A percentile compares a stretch with the other conserved stretches of the same genome.
Conservation (phyloP, 2,329 filamentous ascomycete species). For the Venturia oleaginea region DNA sequence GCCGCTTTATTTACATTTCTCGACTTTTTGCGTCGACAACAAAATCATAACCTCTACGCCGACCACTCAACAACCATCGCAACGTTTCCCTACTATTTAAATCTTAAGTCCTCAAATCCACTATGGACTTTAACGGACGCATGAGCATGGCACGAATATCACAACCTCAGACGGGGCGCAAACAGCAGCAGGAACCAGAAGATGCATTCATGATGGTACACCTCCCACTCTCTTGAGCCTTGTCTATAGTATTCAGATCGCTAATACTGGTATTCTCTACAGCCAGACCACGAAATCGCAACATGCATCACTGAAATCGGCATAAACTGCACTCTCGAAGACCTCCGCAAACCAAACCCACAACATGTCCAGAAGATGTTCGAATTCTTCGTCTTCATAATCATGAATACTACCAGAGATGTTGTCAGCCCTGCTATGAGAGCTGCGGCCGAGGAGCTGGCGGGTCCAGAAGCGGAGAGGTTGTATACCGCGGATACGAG, state of each 20-base stretch:
- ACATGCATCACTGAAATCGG: constrained; percentile 97
- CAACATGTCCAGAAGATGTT: constrained; percentile 95
- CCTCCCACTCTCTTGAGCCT: background rate
- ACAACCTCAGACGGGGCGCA: constrained; percentile 31
- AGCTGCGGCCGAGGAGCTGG: constrained; percentile 80
- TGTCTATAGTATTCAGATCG: background rate
- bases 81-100: background rate
- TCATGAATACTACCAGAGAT: constrained; percentile 88
- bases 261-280: constrained; percentile 12
- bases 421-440: constrained; percentile 93
- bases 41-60: background rate
- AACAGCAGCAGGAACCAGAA: constrained; percentile 29
- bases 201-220: constrained; percentile 45
- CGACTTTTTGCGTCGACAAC: background rate
- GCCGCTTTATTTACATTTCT: background rate
- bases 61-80: background rate
- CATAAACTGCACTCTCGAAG: constrained; percentile 74
- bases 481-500: constrained; percentile 78
- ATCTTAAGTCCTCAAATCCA: background rate
- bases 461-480: constrained; percentile 67
- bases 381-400: constrained; percentile 90
- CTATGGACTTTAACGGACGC: constrained; percentile 41
- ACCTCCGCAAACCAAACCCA: constrained; percentile 89
- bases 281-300: constrained; percentile 73
- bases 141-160: constrained; percentile 41